Evolutionary conservation across 257 asterid genomes (phyloP), one percentile per base, ranked within the genome.

Genomic region (Nicotiana undulata): DNA sequence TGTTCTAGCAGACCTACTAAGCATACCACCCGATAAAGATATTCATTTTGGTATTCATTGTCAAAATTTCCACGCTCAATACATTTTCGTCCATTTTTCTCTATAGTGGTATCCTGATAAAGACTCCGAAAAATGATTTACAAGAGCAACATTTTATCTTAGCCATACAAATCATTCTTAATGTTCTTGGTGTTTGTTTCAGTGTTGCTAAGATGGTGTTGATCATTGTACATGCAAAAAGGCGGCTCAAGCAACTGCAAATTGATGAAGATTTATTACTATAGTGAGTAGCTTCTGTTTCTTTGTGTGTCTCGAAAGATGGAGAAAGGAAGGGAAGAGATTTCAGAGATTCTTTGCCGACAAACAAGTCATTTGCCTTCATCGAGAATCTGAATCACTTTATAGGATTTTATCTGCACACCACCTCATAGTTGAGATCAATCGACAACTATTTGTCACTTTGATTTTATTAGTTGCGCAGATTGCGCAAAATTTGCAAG

Each of bases 81-180:
- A 68, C 18, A 40, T 34, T 61, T 79, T 51, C 51, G 63, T 72
- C n/a, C 16, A 68, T 81, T 63, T 83, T 56, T 72, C 81, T 31
- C 75, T 85, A 88, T 74, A 94, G 98, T 81, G 98, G 98, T 67
- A 88, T 92, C 64, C 84, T 94, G 75, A 90, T 94, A 68, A 88
- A 88, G 85, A 87, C 98, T 4, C 83, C 92, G 70, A 97, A 97
- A 4, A 88, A 92, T 83, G 98, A 94, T 70, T 92, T 97, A 12
- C 84, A 84, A 26, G 94, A 90, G 70, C 85, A 75, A 55, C 87
- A 72, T 20, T 56, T 88, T 37, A 78, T 92, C 53, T 86, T 95
- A 22, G 89, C 83, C 72, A 66, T 87, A 32, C 90, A 92, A 84
- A 90, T 92, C 40, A 79, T 87, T 75, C 84, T 92, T 79, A 91